Conservation (phyloP, 176 grass and related monocot genomes). For the Bonia amplexicaulis region DNA sequence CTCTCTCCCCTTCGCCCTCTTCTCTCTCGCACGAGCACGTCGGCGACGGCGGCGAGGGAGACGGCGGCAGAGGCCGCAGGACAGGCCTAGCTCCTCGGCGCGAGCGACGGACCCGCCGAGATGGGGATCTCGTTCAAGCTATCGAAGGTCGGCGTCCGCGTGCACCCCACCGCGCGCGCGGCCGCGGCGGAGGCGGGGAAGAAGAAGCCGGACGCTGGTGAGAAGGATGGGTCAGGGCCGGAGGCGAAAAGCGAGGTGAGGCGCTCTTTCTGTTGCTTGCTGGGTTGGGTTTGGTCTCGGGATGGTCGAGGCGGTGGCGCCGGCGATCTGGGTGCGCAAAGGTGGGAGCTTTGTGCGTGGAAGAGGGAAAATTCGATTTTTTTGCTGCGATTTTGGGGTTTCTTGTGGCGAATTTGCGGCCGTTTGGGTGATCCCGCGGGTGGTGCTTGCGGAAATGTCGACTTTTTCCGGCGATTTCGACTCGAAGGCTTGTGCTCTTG, state of each 20-base stretch:
- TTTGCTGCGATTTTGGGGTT: neutral
- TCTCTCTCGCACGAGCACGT: neutral
- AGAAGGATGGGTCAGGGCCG: slow-evolving; percentile 17
- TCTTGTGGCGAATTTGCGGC: neutral
- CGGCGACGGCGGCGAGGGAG: slow-evolving; percentile 12
- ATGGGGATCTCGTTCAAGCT: slow-evolving; percentile 91
- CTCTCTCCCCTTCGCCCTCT: neutral
- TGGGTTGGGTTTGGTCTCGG: slow-evolving; percentile 3
- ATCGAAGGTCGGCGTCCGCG: slow-evolving; percentile 56
- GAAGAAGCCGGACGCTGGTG: slow-evolving; percentile 2
- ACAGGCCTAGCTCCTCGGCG: neutral
- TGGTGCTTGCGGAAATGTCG: neutral
- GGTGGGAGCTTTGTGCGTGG: neutral
- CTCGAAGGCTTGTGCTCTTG: neutral
- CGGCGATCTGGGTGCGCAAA: slow-evolving; percentile 18
- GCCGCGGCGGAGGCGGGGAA: neutral
- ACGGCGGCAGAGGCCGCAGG: neutral
- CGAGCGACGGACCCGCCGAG: neutral
- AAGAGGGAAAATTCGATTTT: neutral
- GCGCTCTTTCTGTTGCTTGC: neutral
- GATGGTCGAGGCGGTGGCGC: neutral
- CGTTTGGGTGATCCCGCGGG: neutral
- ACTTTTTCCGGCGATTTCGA: slow-evolving; percentile 27
- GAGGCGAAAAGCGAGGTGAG: slow-evolving; percentile 35
- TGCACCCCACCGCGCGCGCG: slow-evolving; percentile 39